Base-by-base conservation (phyloP, 352 stramenopile species). In the Albugo laibachii region DNA sequence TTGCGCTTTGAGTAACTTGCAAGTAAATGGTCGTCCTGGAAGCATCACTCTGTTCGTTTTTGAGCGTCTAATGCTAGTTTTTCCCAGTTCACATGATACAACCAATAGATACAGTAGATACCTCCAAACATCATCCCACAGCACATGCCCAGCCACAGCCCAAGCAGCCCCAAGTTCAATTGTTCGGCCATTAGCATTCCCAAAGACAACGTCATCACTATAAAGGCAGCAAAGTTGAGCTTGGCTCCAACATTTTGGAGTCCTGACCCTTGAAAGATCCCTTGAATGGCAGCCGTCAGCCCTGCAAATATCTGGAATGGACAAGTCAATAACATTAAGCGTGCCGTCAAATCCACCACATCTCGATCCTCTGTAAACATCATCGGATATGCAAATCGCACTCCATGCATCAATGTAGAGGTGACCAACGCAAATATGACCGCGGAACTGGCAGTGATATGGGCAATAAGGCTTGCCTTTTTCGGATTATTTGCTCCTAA, bases 211-310 rank as follows among this genome's bases (percentile, higher is more conserved):
- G 76, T 79, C 16, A 93, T 51, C 16, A 72, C 45, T 31, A 93
- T 70, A 59, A 88, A 94, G 44, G 68, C 69, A 13, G 89, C 62
- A 35, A 94, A 92, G 47, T 92, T 94, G 52, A 86, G 66, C 13
- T 66, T 66, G 10, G 82, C 82, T 15, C 74, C 74, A 11, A 92
- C 65, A n/a, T 65, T 51, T 48, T 94, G 82, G 42, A 81, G 63
- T 2, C 82, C 82, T 40, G 65, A 78, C 11, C 72, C 82, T 13
- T 79, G 72, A 39, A 94, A 73, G 34, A 91, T 73, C 20, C 80
- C 82, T 48, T 93, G 78, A 4, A 69, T 62, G 0, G 72, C 66
- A 1, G 57, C 54, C 34, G 83, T 70, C 13, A 93, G 59, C 1
- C 73, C 76, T 31, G 83, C 75, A 41, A 91, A 88, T 19, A 92